Base-by-base conservation (phyloP, 2,329 filamentous ascomycete genomes). In the Colletotrichum sp. region DNA sequence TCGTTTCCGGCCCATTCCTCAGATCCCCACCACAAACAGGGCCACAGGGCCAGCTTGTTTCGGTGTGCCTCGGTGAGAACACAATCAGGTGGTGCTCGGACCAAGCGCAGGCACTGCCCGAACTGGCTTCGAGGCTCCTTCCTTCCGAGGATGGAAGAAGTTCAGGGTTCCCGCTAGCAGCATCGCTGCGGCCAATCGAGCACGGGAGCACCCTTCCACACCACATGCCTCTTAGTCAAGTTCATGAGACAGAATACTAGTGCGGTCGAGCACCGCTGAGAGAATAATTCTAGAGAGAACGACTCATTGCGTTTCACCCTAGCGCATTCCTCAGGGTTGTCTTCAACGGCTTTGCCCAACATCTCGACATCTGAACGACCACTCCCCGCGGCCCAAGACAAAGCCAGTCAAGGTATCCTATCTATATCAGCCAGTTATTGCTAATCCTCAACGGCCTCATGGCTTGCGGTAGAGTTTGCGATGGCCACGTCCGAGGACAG, bases 231-330 rank as follows among this genome's bases (percentile, higher is more conserved):
- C 38, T 28, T 32, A 32, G 36, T 28, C 56, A 43, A 28, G 16
- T 58, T 36, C 12, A 30, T 73, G 62, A 75, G 32, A 73, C 63
- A 59, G 56, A 36, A 52, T 52, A 13, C 4, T 43, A n/a, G 58
- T 30, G 56, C 32, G 69, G 73, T 64, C 36, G 70, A 59, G 63
- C 58, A 75, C 56, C 58, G 58, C 69, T 73, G 34, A 52, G 62
- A 34, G 69, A 64, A 73, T 7, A 12, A 52, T 52, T 24, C 56
- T 62, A 24, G 26, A 64, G 63, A 64, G 21, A 30, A 34, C 69
- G 69, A 75, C 69, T 68, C 73, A 63, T 64, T 72, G 34, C 58
- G 73, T 75, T 75, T 75, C 73, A 75, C 56, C 55, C 58, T 75
- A 64, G 55, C 8, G 69, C 69, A 64, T 73, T 73, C 73, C 70